Conservation (phyloP, 2,329 filamentous ascomycete genomes). For the Epichloe baconii region DNA sequence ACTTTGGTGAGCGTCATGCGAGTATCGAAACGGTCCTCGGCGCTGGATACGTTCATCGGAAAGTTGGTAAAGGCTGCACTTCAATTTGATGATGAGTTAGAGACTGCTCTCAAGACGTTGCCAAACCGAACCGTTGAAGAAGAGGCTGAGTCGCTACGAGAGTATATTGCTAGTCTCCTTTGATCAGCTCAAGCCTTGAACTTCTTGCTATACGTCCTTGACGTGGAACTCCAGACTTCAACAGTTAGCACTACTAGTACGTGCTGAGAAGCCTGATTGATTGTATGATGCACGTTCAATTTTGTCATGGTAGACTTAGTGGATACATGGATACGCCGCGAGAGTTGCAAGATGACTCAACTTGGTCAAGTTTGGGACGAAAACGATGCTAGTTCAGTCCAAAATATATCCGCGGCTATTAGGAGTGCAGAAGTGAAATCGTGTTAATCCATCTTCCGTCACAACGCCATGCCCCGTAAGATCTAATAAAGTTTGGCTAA, state of each 20-base stretch:
- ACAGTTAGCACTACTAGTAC: too few relatives aligned
- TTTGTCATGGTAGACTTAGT: too few relatives aligned
- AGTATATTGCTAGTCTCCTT: conserved; percentile 31
- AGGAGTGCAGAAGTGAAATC: conserved; percentile 6
- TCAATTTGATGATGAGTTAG: conserved; percentile 25
- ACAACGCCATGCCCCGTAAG: conserved; percentile 16
- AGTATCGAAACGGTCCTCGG: conserved; percentile 21
- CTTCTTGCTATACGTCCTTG: too few relatives aligned
- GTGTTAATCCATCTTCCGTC: conserved; percentile 14
- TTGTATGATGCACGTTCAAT: too few relatives aligned
- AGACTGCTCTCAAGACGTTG: conserved; percentile 25
- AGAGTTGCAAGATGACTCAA: background rate
- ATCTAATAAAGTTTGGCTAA: conserved; percentile 1
- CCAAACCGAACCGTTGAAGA: conserved; percentile 37
- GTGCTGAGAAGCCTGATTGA: too few relatives aligned
- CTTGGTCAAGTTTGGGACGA: background rate
- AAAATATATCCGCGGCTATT: too few relatives aligned
- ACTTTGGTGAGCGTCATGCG: conserved; percentile 34
- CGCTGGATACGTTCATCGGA: conserved; percentile 24
- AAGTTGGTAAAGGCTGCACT: conserved; percentile 29
- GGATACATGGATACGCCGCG: too few relatives aligned
- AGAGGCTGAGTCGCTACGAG: conserved; percentile 33
- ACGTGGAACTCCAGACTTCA: too few relatives aligned
- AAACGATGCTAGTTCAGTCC: too few relatives aligned
- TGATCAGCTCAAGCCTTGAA: too few relatives aligned